Conservation (phyloP, 176 grass and related monocot genomes). For the Raddia distichophylla region DNA sequence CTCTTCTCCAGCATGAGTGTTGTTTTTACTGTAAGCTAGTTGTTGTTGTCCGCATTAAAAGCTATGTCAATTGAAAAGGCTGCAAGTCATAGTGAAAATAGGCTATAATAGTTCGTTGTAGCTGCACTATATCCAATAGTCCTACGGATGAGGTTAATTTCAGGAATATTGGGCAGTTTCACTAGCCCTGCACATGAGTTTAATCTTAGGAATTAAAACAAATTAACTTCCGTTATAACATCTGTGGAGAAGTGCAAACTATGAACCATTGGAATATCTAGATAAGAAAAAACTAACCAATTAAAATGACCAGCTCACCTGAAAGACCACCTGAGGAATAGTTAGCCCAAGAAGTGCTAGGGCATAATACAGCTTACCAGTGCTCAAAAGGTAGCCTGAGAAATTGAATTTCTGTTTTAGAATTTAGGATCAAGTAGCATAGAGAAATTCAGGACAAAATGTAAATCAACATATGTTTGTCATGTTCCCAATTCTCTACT, state of each 20-base stretch:
- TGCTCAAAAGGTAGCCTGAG: constrained; percentile 67
- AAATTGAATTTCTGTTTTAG: constrained; percentile 22
- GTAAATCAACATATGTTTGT: constrained; percentile 9
- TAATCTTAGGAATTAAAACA: not conserved
- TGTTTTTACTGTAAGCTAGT: not conserved
- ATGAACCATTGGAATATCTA: not conserved
- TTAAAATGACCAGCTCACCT: constrained; percentile 44
- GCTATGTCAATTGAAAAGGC: too few relatives aligned
- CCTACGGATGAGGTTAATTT: not conserved
- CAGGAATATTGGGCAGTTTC: not conserved
- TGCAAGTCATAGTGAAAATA: too few relatives aligned
- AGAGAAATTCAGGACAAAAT: constrained; percentile 23
- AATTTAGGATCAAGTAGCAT: constrained; percentile 22
- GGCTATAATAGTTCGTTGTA: not conserved
- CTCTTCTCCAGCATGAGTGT: not conserved
- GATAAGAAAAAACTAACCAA: not conserved
- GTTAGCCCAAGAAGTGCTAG: constrained; percentile 67
- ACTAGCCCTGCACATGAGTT: not conserved
- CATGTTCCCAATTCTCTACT: not conserved
- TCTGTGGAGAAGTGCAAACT: not conserved
- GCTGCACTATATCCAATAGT: not conserved
- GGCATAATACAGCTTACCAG: constrained; percentile 70
- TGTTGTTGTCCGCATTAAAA: too few relatives aligned
- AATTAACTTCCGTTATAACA: not conserved
- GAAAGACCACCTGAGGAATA: constrained; percentile 70